phyloP scores from a whole-genome alignment of 257 asterid species.

The Rubia yunnanensis region DNA sequence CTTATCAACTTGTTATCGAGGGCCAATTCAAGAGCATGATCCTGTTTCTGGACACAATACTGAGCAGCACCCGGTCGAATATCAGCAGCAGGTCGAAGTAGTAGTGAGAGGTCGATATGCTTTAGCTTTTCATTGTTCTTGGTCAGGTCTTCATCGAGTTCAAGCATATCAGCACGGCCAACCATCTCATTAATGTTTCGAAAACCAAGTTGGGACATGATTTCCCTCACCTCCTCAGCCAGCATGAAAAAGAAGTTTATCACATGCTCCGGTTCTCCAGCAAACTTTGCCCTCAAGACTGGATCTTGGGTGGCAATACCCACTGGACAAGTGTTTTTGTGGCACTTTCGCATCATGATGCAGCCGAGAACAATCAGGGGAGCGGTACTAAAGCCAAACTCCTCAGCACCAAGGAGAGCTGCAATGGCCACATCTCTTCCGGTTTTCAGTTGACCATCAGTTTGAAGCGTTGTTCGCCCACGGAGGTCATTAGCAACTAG shows the following conservation, averaged over 20 bases:
- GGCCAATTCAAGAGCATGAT: conserved; percentile 94
- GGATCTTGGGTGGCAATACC: conserved; percentile 99
- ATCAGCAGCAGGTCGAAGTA: conserved; percentile 95
- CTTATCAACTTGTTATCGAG: conserved; percentile 72
- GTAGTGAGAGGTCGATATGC: conserved; percentile 74
- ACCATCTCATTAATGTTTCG: conserved; percentile 83
- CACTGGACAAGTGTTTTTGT: conserved; percentile 96
- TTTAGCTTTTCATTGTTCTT: conserved; percentile 75
- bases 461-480: conserved; percentile 86
- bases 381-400: conserved; percentile 98
- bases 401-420: conserved; percentile 99
- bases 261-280: conserved; percentile 97
- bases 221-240: conserved; percentile 93
- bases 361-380: conserved; percentile 96
- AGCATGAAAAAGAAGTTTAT: conserved; percentile 96
- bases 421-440: conserved; percentile 98
- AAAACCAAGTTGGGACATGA: conserved; percentile 88
- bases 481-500: conserved; percentile 98
- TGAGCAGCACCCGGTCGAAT: conserved; percentile 98
- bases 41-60: conserved; percentile 91
- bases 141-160: conserved; percentile 60
- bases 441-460: conserved; percentile 96
- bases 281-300: conserved; percentile 82
- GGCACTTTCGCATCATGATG: conserved; percentile 99
- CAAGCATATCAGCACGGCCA: conserved; percentile 96